A percentile compares a stretch with the other conserved stretches of the same genome.
Evolutionary conservation across 805 yeast species (phyloP).

Genomic region (Candida alai): DNA sequence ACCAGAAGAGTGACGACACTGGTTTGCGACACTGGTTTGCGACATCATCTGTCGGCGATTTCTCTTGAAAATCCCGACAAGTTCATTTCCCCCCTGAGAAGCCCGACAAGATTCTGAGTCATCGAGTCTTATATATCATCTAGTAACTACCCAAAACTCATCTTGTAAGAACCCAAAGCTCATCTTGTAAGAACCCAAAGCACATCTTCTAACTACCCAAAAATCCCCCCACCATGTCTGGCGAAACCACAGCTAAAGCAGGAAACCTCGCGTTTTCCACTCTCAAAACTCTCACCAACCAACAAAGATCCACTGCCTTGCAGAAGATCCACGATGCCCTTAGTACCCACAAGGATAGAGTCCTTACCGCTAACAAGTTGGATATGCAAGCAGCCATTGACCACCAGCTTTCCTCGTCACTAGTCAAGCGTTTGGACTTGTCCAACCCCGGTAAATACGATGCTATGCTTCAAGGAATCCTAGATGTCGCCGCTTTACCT

Average conservation of each 20-base stretch:
- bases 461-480: constrained; percentile 88
- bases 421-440: constrained; percentile 81
- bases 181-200: too few species aligned
- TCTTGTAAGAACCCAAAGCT: too few species aligned
- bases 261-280: constrained; percentile 84
- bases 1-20: too few species aligned
- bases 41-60: too few species aligned
- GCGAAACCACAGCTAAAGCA: constrained; percentile 72
- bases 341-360: constrained; percentile 50
- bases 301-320: constrained; percentile 70
- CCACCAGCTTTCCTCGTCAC: constrained; percentile 61
- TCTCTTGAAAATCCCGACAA: too few species aligned
- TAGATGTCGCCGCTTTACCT: constrained; percentile 82
- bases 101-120: too few species aligned
- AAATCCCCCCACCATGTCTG: constrained; percentile 18
- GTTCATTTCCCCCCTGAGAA: too few species aligned
- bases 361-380: constrained; percentile 66
- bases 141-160: too few species aligned
- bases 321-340: constrained; percentile 70
- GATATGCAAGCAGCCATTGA: constrained; percentile 71
- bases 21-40: too few species aligned
- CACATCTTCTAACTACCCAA: neutral
- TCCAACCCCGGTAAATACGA: constrained; percentile 83
- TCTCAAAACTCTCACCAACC: constrained; percentile 72
- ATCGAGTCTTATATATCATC: too few species aligned